Evolutionary conservation across 2,329 filamentous ascomycete genomes (phyloP), one percentile per base, ranked within the genome.

Genomic region (Pestalotiopsis sp.): DNA sequence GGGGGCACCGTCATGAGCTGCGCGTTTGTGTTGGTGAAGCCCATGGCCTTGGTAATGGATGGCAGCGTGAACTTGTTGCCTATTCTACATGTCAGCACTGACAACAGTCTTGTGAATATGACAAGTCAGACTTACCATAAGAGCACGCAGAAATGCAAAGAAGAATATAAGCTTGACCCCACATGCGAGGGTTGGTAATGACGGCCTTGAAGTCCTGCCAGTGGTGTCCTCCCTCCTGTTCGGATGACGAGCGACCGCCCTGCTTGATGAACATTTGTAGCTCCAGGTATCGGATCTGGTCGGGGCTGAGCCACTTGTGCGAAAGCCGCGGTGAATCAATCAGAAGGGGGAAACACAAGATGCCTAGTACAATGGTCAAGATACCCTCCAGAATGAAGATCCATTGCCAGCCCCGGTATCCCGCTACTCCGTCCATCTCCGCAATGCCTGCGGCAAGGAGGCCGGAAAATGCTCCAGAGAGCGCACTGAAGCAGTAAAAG

Each of bases 381-480:
- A 91, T 79, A 1, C 89, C 89, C 79, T 88, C 85, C 38, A 87
- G 79, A 62, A 87, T 81, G 65, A 84, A 84, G 58, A 84, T 82
- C 83, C 78, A 85, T 52, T 78, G 80, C 80, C 81, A 85, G 4
- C 81, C 81, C 12, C 74, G 70, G 62, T 77, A 74, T 2, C 82
- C 82, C 11, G 83, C 85, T 11, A 88, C 74, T 1, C 87, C 87
- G 66, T 84, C 78, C 87, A 90, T 89, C 23, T 86, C 79, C 1
- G 81, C 83, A 23, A 73, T 70, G 1, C 58, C 68, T 12, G 65
- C 65, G 11, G 69, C 72, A 2, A 73, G 68, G 4, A 90, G 81
- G 11, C 88, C 88, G 74, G 87, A 87, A 70, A 90, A 90, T 0
- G 86, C 90, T 1, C 90, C 90, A 0, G 90, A 89, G 0, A 92